Base-by-base conservation (phyloP, 148 eudicot species). In the Arctostaphylos glauca region DNA sequence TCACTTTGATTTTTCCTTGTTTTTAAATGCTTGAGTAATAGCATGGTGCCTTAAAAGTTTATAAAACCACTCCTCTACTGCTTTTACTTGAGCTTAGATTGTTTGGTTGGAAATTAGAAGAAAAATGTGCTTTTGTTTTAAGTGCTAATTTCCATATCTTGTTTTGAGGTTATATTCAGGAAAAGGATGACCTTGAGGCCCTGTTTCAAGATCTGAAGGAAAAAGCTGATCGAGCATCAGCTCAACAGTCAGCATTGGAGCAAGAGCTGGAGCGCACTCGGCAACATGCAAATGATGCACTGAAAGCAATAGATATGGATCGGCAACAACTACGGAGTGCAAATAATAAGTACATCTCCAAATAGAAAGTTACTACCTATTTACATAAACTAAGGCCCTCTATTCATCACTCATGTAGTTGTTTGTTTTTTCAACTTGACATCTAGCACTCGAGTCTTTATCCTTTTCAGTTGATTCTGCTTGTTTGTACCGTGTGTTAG, bases 211-310 rank as follows among this genome's bases (percentile, higher is more conserved):
- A 89, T 53, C 89, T 92, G 54, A 94, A 87, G 88, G 96, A 91
- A 89, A 94, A 87, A 89, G 92, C 94, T 70, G 94, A 92, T 43
- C 91, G 50, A 67, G 87, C 96, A 58, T 90, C 95, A 80, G 88
- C 94, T 70, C 94, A 94, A 84, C 87, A 89, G 83, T 85, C 92
- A 80, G 88, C 95, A 81, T 66, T 93, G 86, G 91, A 93, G 88
- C 97, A 94, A 87, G 98, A 96, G 87, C 83, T 96, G 86, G 99
- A 96, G 85, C 97, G 98, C 83, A 90, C 94, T 59, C 92, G 95
- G 68, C 93, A 91, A 86, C 94, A 96, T 67, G 96, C 98, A 19
- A 93, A 90, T 87, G 99, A 96, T 85, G 98, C 99, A 80, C 84
- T 96, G 81, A 96, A 92, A 91, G 93, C 95, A 68, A 92, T 94